Evolutionary conservation across 2,329 filamentous ascomycete genomes (phyloP).

Genomic region (Fusarium sp.): DNA sequence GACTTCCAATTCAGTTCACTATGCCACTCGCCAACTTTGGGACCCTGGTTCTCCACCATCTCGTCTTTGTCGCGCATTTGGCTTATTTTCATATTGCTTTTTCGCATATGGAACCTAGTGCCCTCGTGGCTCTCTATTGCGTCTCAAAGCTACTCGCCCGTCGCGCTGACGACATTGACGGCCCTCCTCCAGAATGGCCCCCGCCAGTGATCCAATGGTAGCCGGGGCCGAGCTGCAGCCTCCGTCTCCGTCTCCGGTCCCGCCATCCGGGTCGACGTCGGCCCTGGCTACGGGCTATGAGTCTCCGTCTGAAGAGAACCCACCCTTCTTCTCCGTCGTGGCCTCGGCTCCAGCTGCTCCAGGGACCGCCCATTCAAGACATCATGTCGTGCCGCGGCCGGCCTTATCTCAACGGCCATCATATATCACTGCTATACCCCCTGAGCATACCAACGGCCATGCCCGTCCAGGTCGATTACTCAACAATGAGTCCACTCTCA

Average conservation of each 20-base stretch:
- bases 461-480: constrained; percentile 12
- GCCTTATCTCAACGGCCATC: constrained; percentile 29
- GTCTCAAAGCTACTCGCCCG: constrained; percentile 59
- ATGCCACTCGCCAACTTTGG: constrained; percentile 65
- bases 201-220: constrained; percentile 47
- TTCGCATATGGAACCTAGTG: constrained; percentile 58
- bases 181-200: constrained; percentile 50
- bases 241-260: neutral
- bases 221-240: constrained; percentile 27
- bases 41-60: constrained; percentile 61
- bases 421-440: constrained; percentile 25
- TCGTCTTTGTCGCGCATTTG: constrained; percentile 65
- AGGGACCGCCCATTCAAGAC: neutral
- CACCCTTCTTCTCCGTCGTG: constrained; percentile 42
- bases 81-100: constrained; percentile 64
- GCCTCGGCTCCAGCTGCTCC: constrained; percentile 15
- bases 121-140: constrained; percentile 60
- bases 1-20: neutral
- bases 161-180: constrained; percentile 60
- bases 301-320: constrained; percentile 51
- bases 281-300: constrained; percentile 47
- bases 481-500: constrained; percentile 24
- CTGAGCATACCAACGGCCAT: neutral
- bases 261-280: neutral
- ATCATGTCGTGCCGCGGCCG: constrained; percentile 17